Conservation (phyloP, 2,329 filamentous ascomycete genomes). For the Parascedosporium putredinis region DNA sequence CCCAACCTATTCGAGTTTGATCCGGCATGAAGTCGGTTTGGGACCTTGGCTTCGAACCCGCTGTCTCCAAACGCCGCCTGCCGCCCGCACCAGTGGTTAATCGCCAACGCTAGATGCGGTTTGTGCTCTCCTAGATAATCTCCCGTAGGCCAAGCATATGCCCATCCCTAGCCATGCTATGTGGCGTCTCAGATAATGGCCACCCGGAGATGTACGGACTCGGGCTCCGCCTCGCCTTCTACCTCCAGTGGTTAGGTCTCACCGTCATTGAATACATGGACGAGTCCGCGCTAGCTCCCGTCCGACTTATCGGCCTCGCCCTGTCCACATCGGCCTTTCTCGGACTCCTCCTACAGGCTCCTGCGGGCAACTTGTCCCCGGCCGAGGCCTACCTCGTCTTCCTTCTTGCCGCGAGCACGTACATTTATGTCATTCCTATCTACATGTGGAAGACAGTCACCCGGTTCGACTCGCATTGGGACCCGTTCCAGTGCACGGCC, state of each 20-base stretch:
- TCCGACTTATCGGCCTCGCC: constrained; percentile 22
- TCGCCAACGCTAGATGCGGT: no score
- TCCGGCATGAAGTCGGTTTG: no score
- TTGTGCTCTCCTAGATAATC: no score
- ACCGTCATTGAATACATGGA: constrained; percentile 21
- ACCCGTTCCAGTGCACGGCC: constrained; percentile 19
- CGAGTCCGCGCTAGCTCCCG: constrained; percentile 16
- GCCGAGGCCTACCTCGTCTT: constrained; percentile 23
- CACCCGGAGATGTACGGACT: constrained; percentile 24
- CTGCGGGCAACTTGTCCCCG: constrained; percentile 14
- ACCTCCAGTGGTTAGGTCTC: constrained; percentile 25
- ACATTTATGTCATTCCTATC: constrained; percentile 22
- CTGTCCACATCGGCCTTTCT: constrained; percentile 17
- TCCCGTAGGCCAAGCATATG: no score
- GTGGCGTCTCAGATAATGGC: constrained; percentile 8
- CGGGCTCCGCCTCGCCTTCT: constrained; percentile 24
- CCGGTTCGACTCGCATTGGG: constrained; percentile 19
- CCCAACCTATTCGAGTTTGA: no score
- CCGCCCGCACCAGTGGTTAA: no score
- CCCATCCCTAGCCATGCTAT: no score
- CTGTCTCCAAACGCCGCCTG: no score
- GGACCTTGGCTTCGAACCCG: no score
- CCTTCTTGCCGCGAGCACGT: constrained; percentile 20
- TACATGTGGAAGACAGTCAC: constrained; percentile 22
- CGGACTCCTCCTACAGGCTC: constrained; percentile 19